Evolutionary conservation across 2,329 filamentous ascomycete species (phyloP).

Genomic region (Aspergillaceae sp.): DNA sequence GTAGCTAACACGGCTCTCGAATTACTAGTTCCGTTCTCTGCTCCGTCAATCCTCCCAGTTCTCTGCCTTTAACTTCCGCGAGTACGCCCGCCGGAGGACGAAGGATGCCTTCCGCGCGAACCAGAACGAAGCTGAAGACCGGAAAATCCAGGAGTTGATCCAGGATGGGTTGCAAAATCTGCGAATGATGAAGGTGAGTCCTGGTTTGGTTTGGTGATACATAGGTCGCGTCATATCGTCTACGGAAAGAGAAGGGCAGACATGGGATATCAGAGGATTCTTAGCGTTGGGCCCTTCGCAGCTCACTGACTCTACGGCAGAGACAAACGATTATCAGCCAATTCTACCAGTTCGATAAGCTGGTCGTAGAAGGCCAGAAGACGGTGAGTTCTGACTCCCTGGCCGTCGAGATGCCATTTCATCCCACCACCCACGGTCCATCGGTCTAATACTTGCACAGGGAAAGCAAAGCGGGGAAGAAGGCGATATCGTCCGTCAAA

Average conservation of each 20-base stretch:
- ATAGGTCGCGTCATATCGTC: neutral
- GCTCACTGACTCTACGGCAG: constrained; percentile 47
- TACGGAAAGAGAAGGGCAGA: neutral
- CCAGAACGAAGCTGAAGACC: constrained; percentile 60
- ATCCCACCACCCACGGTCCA: no score
- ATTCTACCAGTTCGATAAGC: constrained; percentile 82
- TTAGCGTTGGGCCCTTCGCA: neutral
- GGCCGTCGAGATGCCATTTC: no score
- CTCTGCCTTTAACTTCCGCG: constrained; percentile 92
- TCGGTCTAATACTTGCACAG: constrained; percentile 8
- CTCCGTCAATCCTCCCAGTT: constrained; percentile 81
- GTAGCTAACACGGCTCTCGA: neutral
- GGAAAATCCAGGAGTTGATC: constrained; percentile 76
- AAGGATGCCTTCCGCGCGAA: constrained; percentile 84
- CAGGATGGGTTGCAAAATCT: constrained; percentile 82
- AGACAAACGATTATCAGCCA: constrained; percentile 91
- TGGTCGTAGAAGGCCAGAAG: constrained; percentile 86
- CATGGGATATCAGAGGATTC: neutral
- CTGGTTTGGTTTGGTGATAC: neutral
- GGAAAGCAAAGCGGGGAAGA: constrained; percentile 50
- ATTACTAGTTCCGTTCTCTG: constrained; percentile 73
- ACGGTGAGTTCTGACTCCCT: constrained; percentile 46
- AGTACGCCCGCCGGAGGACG: constrained; percentile 88
- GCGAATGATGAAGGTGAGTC: constrained; percentile 77
- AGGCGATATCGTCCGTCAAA: constrained; percentile 63